Conservation (phyloP, 2,329 filamentous ascomycete species). For the Curvularia sp. region DNA sequence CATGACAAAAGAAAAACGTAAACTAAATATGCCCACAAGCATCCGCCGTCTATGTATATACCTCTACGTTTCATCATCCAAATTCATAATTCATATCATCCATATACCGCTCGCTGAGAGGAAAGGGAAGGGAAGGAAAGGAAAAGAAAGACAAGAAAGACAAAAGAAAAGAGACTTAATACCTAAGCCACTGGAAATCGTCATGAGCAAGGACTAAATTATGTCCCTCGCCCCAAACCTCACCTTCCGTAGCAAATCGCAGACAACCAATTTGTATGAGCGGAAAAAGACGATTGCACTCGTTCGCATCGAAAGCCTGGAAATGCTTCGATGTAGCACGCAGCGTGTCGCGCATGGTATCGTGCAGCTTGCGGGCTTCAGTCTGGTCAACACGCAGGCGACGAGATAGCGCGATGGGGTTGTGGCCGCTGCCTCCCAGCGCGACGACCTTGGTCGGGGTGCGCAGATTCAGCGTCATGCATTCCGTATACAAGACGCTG, state of each 20-base stretch:
- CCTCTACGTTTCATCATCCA: not conserved
- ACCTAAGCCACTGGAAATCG: conserved; percentile 42
- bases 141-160: too few relatives aligned
- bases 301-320: conserved; percentile 32
- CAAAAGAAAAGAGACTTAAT: conserved; percentile 15
- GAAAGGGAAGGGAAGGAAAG: not conserved
- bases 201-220: conserved; percentile 40
- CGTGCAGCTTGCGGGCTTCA: conserved; percentile 30
- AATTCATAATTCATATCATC: not conserved
- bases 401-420: conserved; percentile 23
- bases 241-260: conserved; percentile 36
- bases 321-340: conserved; percentile 37
- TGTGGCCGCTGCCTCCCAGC: conserved; percentile 19
- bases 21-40: not conserved
- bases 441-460: conserved; percentile 34
- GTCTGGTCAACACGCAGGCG: conserved; percentile 29
- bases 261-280: conserved; percentile 40
- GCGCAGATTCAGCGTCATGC: conserved; percentile 38
- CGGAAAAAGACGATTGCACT: conserved; percentile 34
- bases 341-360: conserved; percentile 37
- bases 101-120: not conserved
- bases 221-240: conserved; percentile 39
- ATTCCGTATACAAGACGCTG: conserved; percentile 36
- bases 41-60: not conserved
- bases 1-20: not conserved